Evolutionary conservation across 2,329 filamentous ascomycete species (phyloP), one percentile per base, ranked within the genome.

Genomic region (Calonectria hawksworthii): DNA sequence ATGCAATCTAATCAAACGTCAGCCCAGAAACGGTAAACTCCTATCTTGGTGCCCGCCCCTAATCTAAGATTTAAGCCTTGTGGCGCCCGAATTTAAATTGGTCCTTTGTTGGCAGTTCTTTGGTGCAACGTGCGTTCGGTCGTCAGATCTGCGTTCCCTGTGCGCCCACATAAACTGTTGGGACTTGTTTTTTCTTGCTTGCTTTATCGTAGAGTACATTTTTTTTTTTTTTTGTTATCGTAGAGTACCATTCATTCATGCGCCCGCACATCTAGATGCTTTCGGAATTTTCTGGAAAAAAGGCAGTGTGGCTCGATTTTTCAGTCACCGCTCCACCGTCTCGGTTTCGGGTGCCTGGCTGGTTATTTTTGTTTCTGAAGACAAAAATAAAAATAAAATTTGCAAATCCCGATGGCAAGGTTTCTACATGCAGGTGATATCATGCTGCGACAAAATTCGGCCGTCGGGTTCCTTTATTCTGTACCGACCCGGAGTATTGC

Each of bases 11-110:
- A n/a, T n/a, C n/a, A n/a, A 63, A 61, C 44, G 23, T 61, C n/a
- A 23, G 56, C 11, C 56, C 23, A 61, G 41, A 63, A 63, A 21
- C 56, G 56, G 56, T 63, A 16, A 16, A 38, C 52, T 56, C 52
- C 16, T 34, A 30, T 56, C 7, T 47, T 56, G 52, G 7, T 38
- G 36, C 16, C 36, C 38, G 36, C 56, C 14, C 34, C 56, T 41
- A 63, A 63, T 63, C 56, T 63, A 38, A 63, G 56, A 63, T 63
- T 63, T 28, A 28, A 41, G 36, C 56, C 56, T 38, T 38, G 36
- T 63, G 56, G 56, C 56, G 18, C 56, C n/a, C n/a, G 16, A 56
- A 41, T 63, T 63, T 63, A 41, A 63, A 63, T 63, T 41, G 34
- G 21, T 18, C 13, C 8, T 32, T 32, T 32, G 30, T 32, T 4